Evolutionary conservation across 2,329 filamentous ascomycete species (phyloP), one percentile per base, ranked within the genome.

Genomic region (Pseudogymnoascus sp.): DNA sequence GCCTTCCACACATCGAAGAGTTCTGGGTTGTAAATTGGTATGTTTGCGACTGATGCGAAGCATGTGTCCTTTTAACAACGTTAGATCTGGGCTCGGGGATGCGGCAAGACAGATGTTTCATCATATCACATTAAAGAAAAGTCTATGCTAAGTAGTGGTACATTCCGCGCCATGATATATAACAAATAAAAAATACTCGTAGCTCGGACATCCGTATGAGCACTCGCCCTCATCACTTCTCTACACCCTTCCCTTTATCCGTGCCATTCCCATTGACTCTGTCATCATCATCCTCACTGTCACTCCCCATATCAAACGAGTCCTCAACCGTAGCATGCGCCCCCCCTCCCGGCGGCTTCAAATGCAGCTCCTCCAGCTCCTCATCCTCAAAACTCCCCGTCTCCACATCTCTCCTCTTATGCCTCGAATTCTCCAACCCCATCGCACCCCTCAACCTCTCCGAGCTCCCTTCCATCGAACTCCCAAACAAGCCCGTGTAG

Each of bases 351-450:
- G 71, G 70, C 7, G 70, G 71, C 50, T 63, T 61, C 13, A 73
- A 67, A 66, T 85, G 82, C 40, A 88, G 73, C 65, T 86, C 83
- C 64, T 87, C 85, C 47, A 88, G 74, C 72, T 86, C 84, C 67
- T 79, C 84, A 76, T 88, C 86, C 67, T 87, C 85, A 69, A 88
- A 88, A 68, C 86, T 85, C 2, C 79, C 83, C 0, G 84, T 81
- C 72, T 88, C 86, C 4, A 88, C 74, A 69, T 87, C 84, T 29
- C 70, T 69, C 19, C 78, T 75, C 69, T 81, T 80, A 60, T 75
- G 76, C 21, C 80, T 77, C 70, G 82, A 81, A 66, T 73, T 72
- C 62, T 81, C 79, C 61, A 82, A 72, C 2, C 77, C 75, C 56
- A 72, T 73, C 37, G 71, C 72, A 26, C 72, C 67, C 59, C 70